Percentiles rank a stretch among this genome's conserved stretches.
These are phyloP conservation scores for Boletales sp. DNA, from an alignment of 768 basidiomycete genomes.

Conservation along the genomic window DNA sequence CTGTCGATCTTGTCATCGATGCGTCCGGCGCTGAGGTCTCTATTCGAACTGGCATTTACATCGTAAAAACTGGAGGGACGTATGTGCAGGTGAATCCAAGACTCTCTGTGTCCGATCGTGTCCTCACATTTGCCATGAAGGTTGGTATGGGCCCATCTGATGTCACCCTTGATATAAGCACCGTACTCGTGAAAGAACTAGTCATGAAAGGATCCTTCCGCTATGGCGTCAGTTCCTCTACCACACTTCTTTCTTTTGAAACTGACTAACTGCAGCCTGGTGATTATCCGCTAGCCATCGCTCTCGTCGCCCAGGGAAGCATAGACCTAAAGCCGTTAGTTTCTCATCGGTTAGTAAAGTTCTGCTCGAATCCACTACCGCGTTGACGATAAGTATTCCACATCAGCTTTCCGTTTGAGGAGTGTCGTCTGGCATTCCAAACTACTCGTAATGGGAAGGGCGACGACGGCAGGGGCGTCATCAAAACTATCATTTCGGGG, in stretches of 20 bases:
- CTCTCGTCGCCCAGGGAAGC: slow-evolving; percentile 75
- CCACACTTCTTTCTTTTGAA: background rate
- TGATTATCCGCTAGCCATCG: slow-evolving; percentile 81
- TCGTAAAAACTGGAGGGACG: slow-evolving; percentile 74
- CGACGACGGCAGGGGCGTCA: slow-evolving; percentile 80
- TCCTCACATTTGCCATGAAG: slow-evolving; percentile 30
- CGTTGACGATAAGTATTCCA: background rate
- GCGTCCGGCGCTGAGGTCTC: slow-evolving; percentile 92
- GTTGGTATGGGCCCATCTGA: slow-evolving; percentile 87
- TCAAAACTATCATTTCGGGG: slow-evolving; percentile 87
- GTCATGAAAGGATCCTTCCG: slow-evolving; percentile 90
- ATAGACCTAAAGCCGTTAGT: slow-evolving; percentile 87
- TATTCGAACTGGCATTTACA: slow-evolving; percentile 78
- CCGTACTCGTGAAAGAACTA: slow-evolving; percentile 74
- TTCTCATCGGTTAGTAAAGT: slow-evolving; percentile 65
- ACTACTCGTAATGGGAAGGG: slow-evolving; percentile 79
- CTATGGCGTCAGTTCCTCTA: slow-evolving; percentile 55
- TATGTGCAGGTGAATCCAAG: slow-evolving; percentile 53
- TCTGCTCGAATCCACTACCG: background rate
- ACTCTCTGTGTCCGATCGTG: slow-evolving; percentile 3
- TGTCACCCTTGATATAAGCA: slow-evolving; percentile 67
- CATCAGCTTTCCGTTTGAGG: slow-evolving; percentile 65
- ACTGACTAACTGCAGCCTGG: slow-evolving; percentile 52
- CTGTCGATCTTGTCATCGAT: slow-evolving; percentile 86
- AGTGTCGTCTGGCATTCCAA: slow-evolving; percentile 78